Percentiles rank a stretch among this genome's conserved stretches.
Evolutionary conservation across 208 protist species (phyloP).

Genomic region (Leishmania turanica): DNA sequence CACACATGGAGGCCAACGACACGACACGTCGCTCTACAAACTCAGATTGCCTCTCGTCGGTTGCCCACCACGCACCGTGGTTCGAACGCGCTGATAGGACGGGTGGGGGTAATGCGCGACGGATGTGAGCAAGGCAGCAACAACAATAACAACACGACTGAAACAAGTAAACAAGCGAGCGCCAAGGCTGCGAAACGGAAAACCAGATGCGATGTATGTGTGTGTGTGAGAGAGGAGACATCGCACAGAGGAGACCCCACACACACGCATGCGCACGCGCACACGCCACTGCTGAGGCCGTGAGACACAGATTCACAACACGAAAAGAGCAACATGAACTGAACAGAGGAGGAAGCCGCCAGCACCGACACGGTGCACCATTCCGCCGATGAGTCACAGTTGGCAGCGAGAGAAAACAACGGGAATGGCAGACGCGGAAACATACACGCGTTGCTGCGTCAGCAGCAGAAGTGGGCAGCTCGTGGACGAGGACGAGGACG

Average conservation of each 20-base stretch:
- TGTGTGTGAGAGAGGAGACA: too few relatives aligned
- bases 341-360: not conserved
- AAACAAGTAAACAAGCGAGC: not conserved
- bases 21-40: not conserved
- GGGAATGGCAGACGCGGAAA: not conserved
- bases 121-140: not conserved
- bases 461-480: not conserved
- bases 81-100: not conserved
- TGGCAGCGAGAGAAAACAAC: not conserved
- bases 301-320: not conserved
- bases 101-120: not conserved
- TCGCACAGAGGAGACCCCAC: not conserved
- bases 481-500: not conserved
- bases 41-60: not conserved
- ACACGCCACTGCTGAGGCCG: not conserved
- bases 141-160: not conserved
- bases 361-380: not conserved
- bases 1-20: not conserved
- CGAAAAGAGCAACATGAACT: not conserved
- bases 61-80: not conserved
- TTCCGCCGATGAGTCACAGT: too few relatives aligned
- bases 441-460: not conserved
- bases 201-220: not conserved
- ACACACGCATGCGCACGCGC: not conserved
- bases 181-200: not conserved